Evolutionary conservation across 1,284 basidiomycete species (phyloP).

Genomic region (Sporisorium reilianum): DNA sequence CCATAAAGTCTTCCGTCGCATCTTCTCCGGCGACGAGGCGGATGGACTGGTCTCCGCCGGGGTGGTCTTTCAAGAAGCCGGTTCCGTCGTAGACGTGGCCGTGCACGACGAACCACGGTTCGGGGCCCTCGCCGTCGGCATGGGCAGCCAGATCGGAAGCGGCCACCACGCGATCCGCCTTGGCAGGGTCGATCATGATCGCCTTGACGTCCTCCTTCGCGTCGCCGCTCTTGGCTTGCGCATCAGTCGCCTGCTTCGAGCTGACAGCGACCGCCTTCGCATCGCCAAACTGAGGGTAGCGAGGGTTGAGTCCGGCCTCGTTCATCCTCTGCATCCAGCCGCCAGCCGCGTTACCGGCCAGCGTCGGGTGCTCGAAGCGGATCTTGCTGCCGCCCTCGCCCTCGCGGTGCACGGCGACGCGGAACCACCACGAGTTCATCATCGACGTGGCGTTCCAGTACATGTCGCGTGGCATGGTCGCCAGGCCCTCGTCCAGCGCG

Average conservation of each 20-base stretch:
- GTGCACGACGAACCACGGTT: constrained; percentile 76
- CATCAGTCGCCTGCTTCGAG: neutral
- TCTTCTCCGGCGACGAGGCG: constrained; percentile 76
- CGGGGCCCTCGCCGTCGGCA: constrained; percentile 68
- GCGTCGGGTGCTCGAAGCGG: constrained; percentile 77
- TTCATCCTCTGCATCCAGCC: constrained; percentile 79
- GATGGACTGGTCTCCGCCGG: constrained; percentile 77
- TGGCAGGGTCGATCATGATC: constrained; percentile 52
- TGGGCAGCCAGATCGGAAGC: constrained; percentile 73
- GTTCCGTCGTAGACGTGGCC: constrained; percentile 75
- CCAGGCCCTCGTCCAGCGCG: constrained; percentile 75
- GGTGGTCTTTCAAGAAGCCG: constrained; percentile 75
- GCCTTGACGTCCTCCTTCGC: constrained; percentile 49
- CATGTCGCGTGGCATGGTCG: constrained; percentile 74
- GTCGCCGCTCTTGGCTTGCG: neutral
- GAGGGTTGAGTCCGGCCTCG: constrained; percentile 72
- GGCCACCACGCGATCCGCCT: constrained; percentile 72
- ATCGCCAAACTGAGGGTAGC: constrained; percentile 69
- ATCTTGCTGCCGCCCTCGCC: constrained; percentile 67
- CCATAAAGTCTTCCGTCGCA: constrained; percentile 77
- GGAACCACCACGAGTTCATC: constrained; percentile 77
- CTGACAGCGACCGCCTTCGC: neutral
- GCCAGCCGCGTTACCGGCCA: constrained; percentile 73
- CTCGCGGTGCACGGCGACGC: constrained; percentile 73
- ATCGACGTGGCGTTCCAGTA: constrained; percentile 73